Evolutionary conservation across 495 filamentous ascomycete species (phyloP).

Genomic region (Penicillium alfredii): DNA sequence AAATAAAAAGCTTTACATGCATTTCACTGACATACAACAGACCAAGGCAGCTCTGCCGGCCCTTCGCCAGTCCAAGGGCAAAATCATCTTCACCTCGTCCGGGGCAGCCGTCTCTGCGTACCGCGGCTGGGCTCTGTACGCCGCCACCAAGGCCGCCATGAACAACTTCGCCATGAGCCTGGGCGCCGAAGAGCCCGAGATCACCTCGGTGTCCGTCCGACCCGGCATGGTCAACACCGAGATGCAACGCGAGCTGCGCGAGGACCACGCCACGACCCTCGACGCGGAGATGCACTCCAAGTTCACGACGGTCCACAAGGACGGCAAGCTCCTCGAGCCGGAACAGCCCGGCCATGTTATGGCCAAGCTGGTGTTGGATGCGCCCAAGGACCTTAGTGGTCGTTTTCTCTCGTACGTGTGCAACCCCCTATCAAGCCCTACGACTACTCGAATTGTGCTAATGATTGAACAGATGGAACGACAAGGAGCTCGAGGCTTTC

Average conservation of each 20-base stretch:
- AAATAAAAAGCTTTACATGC: not conserved
- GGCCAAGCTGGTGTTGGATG: conserved; percentile 63
- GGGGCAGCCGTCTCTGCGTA: conserved; percentile 67
- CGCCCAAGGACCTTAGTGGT: conserved; percentile 62
- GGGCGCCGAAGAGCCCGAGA: conserved; percentile 70
- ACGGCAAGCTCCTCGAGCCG: conserved; percentile 66
- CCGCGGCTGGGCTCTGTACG: conserved; percentile 72
- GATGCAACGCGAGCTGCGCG: conserved; percentile 82
- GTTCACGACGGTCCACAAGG: conserved; percentile 61
- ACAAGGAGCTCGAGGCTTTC: conserved; percentile 56
- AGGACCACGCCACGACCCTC: conserved; percentile 61
- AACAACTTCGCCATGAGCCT: conserved; percentile 74
- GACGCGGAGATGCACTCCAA: conserved; percentile 56
- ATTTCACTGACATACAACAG: conserved; percentile 37
- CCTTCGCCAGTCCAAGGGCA: conserved; percentile 62
- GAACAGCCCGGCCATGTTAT: conserved; percentile 85
- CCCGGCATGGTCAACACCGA: conserved; percentile 89
- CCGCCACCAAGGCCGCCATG: conserved; percentile 79
- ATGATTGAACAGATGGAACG: conserved; percentile 69
- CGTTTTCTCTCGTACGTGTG: conserved; percentile 68
- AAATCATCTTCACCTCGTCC: conserved; percentile 68
- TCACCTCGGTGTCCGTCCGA: conserved; percentile 64
- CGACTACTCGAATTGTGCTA: conserved; percentile 2
- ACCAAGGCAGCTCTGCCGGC: conserved; percentile 66
- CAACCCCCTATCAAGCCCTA: conserved; percentile 17